Base-by-base conservation (phyloP, 345 rosid genomes). In the Zanthoxylum bungeanum region DNA sequence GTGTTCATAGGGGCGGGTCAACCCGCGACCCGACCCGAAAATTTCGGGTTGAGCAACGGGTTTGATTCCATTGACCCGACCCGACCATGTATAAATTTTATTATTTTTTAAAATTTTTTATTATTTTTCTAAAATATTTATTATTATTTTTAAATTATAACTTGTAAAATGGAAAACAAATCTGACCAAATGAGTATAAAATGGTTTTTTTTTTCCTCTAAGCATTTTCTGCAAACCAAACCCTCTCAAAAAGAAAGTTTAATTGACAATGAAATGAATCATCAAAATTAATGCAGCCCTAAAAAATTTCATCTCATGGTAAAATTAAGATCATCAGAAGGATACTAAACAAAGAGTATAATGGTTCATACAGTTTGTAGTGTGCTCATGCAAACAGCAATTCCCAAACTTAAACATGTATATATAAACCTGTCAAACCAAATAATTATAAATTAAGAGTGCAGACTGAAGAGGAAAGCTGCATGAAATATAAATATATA, bases 341-440 rank as follows among this genome's bases (percentile, higher is more conserved):
- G 82, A 88, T 88, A 82, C 92, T 4, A 75, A 58, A 58, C 79
- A 81, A 22, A 85, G 73, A 4, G 77, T 66, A 8, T 79, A 80
- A 21, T 47, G 76, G 82, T 66, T 78, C 50, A 81, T 64, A 53
- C 66, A 76, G 62, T 73, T 84, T 7, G 78, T 73, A 60, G 4
- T n/a, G 87, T 79, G 81, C 76, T 84, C 77, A 85, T 79, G 78
- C 82, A 82, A 28, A 79, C 83, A 2, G 78, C 76, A 2, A 88
- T 88, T 28, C 92, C 92, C 17, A 81, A 78, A 1, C 79, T 85
- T 0, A 78, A 74, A 69, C 81, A 80, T 50, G 84, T 33, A 67
- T 60, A 68, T 60, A 88, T 85, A 68, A 88, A 88, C 92, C 92
- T 88, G 92, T 60, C 56, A 66, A 60, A 71, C 46, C 27, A 12